phyloP scores from a whole-genome alignment of 2,329 filamentous ascomycete species.

The Colletotrichum kahawae region DNA sequence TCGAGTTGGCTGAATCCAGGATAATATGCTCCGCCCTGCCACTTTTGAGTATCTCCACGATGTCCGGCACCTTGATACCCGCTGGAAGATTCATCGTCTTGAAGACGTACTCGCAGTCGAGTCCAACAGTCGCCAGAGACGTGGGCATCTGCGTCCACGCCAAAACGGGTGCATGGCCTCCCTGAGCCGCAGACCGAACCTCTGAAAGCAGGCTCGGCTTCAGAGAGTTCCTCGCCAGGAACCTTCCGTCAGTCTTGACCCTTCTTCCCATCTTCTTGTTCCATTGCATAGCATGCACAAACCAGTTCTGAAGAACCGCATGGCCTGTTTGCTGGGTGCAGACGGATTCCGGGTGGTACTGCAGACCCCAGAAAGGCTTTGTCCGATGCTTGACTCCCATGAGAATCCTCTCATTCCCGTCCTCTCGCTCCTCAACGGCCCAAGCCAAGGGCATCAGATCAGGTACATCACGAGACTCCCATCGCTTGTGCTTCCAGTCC shows the following conservation, averaged over 20 bases:
- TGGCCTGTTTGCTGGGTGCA: conserved; percentile 76
- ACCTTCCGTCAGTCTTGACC: conserved; percentile 17
- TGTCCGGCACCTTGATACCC: conserved; percentile 54
- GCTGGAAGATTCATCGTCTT: conserved; percentile 47
- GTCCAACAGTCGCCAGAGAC: conserved; percentile 32
- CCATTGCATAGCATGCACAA: conserved; percentile 67
- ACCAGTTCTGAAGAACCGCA: conserved; percentile 77
- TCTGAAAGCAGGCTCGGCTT: conserved; percentile 38
- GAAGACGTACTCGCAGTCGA: conserved; percentile 41
- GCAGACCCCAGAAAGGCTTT: conserved; percentile 84
- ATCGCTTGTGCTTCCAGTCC: conserved; percentile 43
- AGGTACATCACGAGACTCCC: conserved; percentile 39
- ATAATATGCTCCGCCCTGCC: conserved; percentile 54
- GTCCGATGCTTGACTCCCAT: conserved; percentile 75
- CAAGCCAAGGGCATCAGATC: conserved; percentile 67
- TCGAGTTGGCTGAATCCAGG: conserved; percentile 64
- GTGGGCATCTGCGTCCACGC: conserved; percentile 9
- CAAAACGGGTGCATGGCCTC: background rate
- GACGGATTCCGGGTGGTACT: conserved; percentile 90
- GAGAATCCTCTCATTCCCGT: conserved; percentile 59
- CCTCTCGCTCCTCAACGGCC: conserved; percentile 52
- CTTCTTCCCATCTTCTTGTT: conserved; percentile 43
- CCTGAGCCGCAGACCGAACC: background rate
- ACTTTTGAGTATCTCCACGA: conserved; percentile 56
- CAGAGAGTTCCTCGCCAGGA: conserved; percentile 35